Base-by-base conservation (phyloP, 306 rosid species). In the Cyamopsis tetragonoloba region DNA sequence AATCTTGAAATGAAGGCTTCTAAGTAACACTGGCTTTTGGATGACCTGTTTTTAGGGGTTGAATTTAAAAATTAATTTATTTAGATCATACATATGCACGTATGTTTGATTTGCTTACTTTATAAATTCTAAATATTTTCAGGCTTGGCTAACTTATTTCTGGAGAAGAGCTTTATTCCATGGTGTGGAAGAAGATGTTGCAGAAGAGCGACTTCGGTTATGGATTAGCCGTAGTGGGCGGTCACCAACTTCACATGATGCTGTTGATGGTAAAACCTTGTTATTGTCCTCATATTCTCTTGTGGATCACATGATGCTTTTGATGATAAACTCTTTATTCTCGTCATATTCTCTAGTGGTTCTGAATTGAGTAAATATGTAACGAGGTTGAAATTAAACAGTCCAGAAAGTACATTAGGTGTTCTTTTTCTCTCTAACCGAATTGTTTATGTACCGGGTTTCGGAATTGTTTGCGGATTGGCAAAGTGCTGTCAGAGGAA, bases 121-220 rank as follows among this genome's bases (percentile, higher is more conserved):
- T 32, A 11, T 27, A n/a, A n/a, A n/a, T n/a, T n/a, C n/a, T 35
- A 35, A 35, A 35, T 35, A 35, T 1, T 7, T 35, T 8, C 41
- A 92, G 96, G 85, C 98, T 7, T 92, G 98, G 98, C 80, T 92
- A 55, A 83, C 85, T 28, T 95, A 95, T 85, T 85, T 90, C 63
- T 95, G 99, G 99, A 83, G 97, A 81, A 95, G 99, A 86, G 99
- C 99, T 32, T 68, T 75, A 75, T 79, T 76, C 74, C 87, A 95
- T 74, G 85, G 85, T 22, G 97, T 95, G 66, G 99, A 90, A 66
- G 97, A 88, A 20, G 99, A 83, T 80, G 79, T 95, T 74, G 96
- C 91, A 24, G 99, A 86, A 23, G 99, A 95, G 50, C 83, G 91
- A 79, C 89, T 90, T 79, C 92, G 72, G 72, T 81, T 83, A 70